Base-by-base conservation (phyloP, 805 yeast species). In the Kockiozyma suomiensis region DNA sequence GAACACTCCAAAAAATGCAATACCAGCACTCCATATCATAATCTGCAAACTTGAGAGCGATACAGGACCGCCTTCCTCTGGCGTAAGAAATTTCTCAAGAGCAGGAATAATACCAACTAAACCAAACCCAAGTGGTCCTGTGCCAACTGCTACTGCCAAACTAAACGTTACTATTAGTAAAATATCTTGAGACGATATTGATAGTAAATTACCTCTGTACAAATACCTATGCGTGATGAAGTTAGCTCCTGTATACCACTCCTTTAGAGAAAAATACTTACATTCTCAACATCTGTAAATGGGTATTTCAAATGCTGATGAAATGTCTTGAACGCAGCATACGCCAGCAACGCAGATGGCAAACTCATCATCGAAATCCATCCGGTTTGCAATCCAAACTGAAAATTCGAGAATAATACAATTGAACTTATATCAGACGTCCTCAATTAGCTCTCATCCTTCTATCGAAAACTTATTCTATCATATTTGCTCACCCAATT, bases 341-440 rank as follows among this genome's bases (percentile, higher is more conserved):
- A 92, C 0, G 96, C 97, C 26, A 93, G 74, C 54, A 93, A 74
- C 0, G 98, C 97, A 3, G 97, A 87, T 0, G 99, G 98, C 56
- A 93, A 77, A 23, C 97, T 88, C 99, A 93, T 94, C 99, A 93
- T 93, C 10, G 97, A 90, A 4, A 94, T 97, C 99, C 99, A 93
- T 1, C 99, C 99, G 12, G 97, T 93, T 71, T 93, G 99, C 21
- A 93, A 77, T 0, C 98, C 99, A 72, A 93, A 93, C 72, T 93
- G 98, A 75, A 94, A 94, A 73, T 93, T 93, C 3, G 97, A 90
- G 17, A 91, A 78, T 26, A 94, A 78, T 33, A 94, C 92, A 28
- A 93, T 75, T 0, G 97, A 83, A 0, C 69, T n/a, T n/a, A n/a
- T 66, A 37, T 13, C 25, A 8, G 13, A 35, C 15, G 33, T 13